Percentiles rank a stretch among this genome's conserved stretches.
Evolutionary conservation across 2,329 filamentous ascomycete species (phyloP).

Genomic region (Fusarium begoniae): DNA sequence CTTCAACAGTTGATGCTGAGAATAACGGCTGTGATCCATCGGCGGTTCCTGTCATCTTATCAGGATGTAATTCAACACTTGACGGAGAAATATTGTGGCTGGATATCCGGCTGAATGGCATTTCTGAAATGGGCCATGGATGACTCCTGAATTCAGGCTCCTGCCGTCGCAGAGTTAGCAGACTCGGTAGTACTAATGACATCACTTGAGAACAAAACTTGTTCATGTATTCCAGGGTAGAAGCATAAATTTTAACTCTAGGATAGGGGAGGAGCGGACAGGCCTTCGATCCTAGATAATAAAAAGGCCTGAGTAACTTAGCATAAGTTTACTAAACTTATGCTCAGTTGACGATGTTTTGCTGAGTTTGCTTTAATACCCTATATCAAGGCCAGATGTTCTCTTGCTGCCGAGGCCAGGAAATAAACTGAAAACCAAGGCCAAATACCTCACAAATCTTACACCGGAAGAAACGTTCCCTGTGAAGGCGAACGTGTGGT

Average conservation of each 20-base stretch:
- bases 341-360: neutral
- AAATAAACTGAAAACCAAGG: neutral
- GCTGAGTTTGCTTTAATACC: neutral
- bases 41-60: neutral
- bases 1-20: neutral
- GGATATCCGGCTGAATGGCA: neutral
- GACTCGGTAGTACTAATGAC: neutral
- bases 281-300: rapidly evolving
- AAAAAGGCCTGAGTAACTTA: neutral
- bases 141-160: neutral
- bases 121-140: neutral
- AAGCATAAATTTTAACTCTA: neutral
- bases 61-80: neutral
- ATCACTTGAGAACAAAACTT: neutral
- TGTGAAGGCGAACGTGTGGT: neutral
- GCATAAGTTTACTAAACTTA: neutral
- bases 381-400: neutral
- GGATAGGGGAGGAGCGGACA: neutral
- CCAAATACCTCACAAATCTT: no score
- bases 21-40: rapidly evolving
- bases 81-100: neutral
- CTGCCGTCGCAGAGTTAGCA: neutral
- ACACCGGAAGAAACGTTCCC: neutral
- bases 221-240: neutral
- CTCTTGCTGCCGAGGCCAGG: no score